Conservation (phyloP, 208 protist species). For the Zelonia costaricensis region DNA sequence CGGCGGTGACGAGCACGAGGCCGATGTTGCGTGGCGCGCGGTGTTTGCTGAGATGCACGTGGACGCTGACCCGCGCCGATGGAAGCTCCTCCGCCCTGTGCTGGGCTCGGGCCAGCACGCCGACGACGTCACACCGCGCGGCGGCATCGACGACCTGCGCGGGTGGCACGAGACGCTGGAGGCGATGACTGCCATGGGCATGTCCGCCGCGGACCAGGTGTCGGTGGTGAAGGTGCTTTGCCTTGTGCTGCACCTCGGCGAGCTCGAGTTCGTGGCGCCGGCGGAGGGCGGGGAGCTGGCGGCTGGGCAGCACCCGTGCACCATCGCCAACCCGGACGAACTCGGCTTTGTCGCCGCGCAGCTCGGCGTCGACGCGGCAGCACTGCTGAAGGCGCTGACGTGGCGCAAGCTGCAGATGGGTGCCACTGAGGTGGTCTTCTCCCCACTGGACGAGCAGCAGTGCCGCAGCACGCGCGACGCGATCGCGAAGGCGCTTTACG, state of each 20-base stretch:
- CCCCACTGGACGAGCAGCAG: constrained; percentile 76
- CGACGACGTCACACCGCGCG: constrained; percentile 22
- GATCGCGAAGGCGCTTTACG: constrained; percentile 95
- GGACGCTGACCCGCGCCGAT: constrained; percentile 1
- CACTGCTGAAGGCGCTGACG: constrained; percentile 62
- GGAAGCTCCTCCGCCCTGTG: constrained; percentile 23
- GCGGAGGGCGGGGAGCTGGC: constrained; percentile 30
- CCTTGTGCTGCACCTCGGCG: constrained; percentile 95
- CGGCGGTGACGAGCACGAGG: neutral
- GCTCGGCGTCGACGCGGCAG: constrained; percentile 49
- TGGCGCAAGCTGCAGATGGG: constrained; percentile 66
- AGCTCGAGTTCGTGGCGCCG: constrained; percentile 84
- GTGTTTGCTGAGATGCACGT: constrained; percentile 29
- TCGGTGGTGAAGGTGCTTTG: constrained; percentile 85
- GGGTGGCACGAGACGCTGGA: constrained; percentile 78
- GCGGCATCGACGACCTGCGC: constrained; percentile 67
- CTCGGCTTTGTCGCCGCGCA: constrained; percentile 55
- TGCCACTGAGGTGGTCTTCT: constrained; percentile 55
- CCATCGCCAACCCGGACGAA: constrained; percentile 27
- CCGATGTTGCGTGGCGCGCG: constrained; percentile 13
- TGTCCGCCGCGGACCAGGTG: constrained; percentile 70
- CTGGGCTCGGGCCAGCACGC: constrained; percentile 14
- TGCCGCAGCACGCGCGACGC: constrained; percentile 92
- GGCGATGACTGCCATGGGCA: constrained; percentile 93
- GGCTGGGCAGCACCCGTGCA: constrained; percentile 31